A percentile compares a stretch with the other conserved stretches of the same genome.
These are phyloP conservation scores for Bathelium albidoporum DNA, from an alignment of 495 filamentous ascomycete species.

Conservation along the genomic window DNA sequence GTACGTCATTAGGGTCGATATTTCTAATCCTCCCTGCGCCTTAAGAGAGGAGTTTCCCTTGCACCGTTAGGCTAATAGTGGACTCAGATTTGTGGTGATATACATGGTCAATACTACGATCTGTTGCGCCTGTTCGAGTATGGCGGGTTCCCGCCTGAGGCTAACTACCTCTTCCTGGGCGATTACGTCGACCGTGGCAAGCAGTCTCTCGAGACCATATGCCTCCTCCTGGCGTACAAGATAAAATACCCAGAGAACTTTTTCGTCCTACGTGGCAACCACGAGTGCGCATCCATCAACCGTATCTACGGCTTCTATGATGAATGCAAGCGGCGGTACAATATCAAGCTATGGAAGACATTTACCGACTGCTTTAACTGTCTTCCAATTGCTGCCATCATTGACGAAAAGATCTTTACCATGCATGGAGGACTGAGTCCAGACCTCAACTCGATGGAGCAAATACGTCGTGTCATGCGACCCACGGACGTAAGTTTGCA, in stretches of 20 bases:
- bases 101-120: conserved; percentile 99
- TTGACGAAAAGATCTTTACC: conserved; percentile 99
- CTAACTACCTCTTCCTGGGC: conserved; percentile 98
- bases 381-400: conserved; percentile 97
- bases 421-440: conserved; percentile 98
- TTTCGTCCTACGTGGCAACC: conserved; percentile 96
- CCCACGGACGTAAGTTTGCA: conserved; percentile 80
- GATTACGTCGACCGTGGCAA: conserved; percentile 99
- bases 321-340: conserved; percentile 97
- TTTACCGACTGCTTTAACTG: conserved; percentile 99
- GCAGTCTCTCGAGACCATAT: conserved; percentile 99
- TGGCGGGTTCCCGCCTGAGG: conserved; percentile 95
- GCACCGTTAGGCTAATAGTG: conserved; percentile 4
- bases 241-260: conserved; percentile 99
- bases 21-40: neutral
- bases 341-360: conserved; percentile 99
- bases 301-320: conserved; percentile 99
- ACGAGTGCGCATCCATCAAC: conserved; percentile 99
- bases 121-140: conserved; percentile 96
- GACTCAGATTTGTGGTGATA: conserved; percentile 90
- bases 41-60: neutral
- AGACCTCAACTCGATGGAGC: conserved; percentile 98
- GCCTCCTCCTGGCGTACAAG: conserved; percentile 95
- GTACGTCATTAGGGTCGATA: conserved; percentile 36
- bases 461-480: conserved; percentile 97